phyloP scores from a whole-genome alignment of 345 rosid genomes.

The Gossypium arboreum region DNA sequence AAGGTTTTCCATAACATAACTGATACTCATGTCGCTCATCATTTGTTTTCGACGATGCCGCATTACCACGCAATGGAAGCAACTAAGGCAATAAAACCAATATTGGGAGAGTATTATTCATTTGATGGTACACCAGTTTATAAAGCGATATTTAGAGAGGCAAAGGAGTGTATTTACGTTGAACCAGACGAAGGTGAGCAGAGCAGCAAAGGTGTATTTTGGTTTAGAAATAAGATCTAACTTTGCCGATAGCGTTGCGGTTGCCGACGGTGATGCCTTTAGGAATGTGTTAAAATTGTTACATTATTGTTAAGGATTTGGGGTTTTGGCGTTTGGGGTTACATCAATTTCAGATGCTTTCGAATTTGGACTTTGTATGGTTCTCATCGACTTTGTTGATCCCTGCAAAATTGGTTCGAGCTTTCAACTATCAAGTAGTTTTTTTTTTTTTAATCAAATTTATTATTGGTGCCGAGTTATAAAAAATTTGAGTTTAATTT shows the following conservation, averaged over 20 bases:
- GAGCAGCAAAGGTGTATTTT: not conserved
- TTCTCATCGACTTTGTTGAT: not conserved
- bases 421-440: not conserved
- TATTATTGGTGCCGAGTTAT: not conserved
- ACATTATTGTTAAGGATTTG: not conserved
- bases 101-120: not conserved
- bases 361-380: not conserved
- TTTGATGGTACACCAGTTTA: not conserved
- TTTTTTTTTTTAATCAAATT: no score
- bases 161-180: slow-evolving; percentile 5
- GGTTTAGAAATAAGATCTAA: slow-evolving; percentile 7
- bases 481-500: not conserved
- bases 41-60: slow-evolving; percentile 7
- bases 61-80: slow-evolving; percentile 56
- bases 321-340: not conserved
- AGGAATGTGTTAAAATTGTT: not conserved
- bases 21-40: slow-evolving; percentile 2
- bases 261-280: not conserved
- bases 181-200: slow-evolving; percentile 8
- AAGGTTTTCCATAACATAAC: slow-evolving; percentile 8
- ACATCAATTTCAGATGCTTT: not conserved
- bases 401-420: not conserved
- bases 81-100: slow-evolving; percentile 60
- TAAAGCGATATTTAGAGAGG: slow-evolving; percentile 1
- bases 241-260: not conserved